These are phyloP conservation scores for Diplodia seriata DNA, from an alignment of 2,329 filamentous ascomycete species.

Conservation along the genomic window DNA sequence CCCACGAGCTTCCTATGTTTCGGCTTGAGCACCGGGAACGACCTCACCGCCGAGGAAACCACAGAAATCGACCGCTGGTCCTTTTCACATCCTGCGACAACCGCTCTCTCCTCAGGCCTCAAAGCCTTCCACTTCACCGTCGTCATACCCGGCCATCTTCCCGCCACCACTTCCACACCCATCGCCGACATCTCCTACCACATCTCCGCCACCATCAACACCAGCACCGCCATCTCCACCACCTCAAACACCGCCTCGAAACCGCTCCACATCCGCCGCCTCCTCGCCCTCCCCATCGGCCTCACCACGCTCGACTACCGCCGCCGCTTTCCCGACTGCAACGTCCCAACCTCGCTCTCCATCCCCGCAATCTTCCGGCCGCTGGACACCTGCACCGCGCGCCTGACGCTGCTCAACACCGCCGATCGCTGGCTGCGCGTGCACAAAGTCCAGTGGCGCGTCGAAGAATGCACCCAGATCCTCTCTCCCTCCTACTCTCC, in stretches of 20 bases:
- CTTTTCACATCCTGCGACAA: background rate
- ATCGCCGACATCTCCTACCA: background rate
- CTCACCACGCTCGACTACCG: background rate
- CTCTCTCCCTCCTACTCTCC: no score
- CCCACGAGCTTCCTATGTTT: background rate
- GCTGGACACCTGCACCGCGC: background rate
- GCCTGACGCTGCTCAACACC: background rate
- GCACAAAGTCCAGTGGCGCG: background rate
- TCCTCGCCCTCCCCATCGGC: background rate
- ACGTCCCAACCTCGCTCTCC: background rate
- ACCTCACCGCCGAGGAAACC: background rate
- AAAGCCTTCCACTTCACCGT: background rate
- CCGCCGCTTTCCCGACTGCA: background rate
- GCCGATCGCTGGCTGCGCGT: background rate
- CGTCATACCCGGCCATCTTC: background rate
- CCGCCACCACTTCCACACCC: background rate
- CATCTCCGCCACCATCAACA: background rate
- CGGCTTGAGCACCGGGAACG: background rate
- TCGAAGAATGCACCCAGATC: background rate
- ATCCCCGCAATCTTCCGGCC: background rate
- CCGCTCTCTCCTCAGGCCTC: background rate
- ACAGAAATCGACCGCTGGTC: background rate
- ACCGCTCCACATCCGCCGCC: background rate
- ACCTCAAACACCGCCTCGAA: background rate
- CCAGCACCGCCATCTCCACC: background rate